Evolutionary conservation across 164 flowering plant genomes (phyloP), one percentile per base, ranked within the genome.

Genomic region (Chloranthus sessilifolius): DNA sequence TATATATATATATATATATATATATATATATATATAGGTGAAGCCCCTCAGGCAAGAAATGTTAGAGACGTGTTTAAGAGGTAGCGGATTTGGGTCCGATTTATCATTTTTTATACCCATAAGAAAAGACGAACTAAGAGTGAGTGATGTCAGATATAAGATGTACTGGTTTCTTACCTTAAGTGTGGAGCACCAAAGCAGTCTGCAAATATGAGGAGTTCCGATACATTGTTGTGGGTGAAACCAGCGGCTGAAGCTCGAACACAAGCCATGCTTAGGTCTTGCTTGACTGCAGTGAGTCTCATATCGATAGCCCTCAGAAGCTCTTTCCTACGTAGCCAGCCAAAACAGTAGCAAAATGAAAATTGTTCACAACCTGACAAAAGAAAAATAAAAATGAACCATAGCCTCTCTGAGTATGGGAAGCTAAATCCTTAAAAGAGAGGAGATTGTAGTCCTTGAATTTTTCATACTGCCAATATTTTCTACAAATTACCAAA

Each of bases 201-300:
- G 58, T 85, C 76, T 9, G 95, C 74, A 72, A 85, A 85, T 41
- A 56, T 59, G 48, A 64, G 81, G 57, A 85, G 84, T 44, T 75
- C 83, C 19, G 80, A 63, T 7, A 82, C 76, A 14, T 78, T 62
- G 6, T 74, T 72, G 33, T 63, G 63, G 52, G 71, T 72, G 41
- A 85, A 85, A 47, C 87, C 95, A 48, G 83, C 85, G 40, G 87
- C 76, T 6, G 73, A 67, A 48, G 89, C 87, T 58, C 78, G 80
- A 59, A 59, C 47, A 69, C 63, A 76, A 39, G 87, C 85, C 24
- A 72, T 64, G 42, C 66, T 45, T 26, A 82, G 59, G 60, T 85
- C 89, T 67, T 82, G 85, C 66, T 59, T 68, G 41, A 78, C 76
- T 1, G 89, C 79, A 45, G 19, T 50, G 56, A 82, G 81, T 33